Base-by-base conservation (phyloP, 176 grass and related monocot genomes). In the Triticum aestivum region DNA sequence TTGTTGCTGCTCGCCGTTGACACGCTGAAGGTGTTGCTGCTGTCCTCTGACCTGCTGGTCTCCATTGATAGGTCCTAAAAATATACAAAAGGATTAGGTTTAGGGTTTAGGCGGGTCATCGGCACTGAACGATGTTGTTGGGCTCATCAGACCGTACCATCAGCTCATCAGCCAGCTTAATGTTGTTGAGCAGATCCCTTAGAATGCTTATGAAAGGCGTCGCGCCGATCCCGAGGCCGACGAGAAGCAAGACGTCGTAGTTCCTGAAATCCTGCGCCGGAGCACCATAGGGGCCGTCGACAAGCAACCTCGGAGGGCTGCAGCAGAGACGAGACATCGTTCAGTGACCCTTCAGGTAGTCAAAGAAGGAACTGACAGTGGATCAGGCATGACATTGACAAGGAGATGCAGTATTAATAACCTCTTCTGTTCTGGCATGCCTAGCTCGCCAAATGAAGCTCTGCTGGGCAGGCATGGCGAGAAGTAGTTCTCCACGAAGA, bases 191-290 rank as follows among this genome's bases (percentile, higher is more conserved):
- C 29, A 97, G 88, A 68, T 97, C 95, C 73, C 91, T 92, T 3
- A 94, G 82, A 76, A 97, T 97, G 89, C 88, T 92, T 61, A 97
- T 97, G 81, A 94, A 97, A 15, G 95, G 95, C 3, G 95, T 97
- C 0, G 95, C 95, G 0, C 95, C 95, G 1, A 97, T 97, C 4
- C 92, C 92, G 15, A 97, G 95, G 23, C 92, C 95, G 1, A 97
- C 88, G 0, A 94, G 82, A 14, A 97, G 95, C 70, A 97, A 84
- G 73, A 97, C 90, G 56, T 97, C 92, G 1, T 97, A 97, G 56
- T 97, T 92, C 84, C 80, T 87, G 79, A 92, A 97, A 61, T 97
- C 90, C 69, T 97, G 95, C 0, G 95, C 95, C 0, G 92, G 90
- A 9, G 95, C 90, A 21, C 95, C 92, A 1, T 94, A 97, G 49